Conservation (phyloP, 1,139 yeast genomes). For the Geotrichum reessii region DNA sequence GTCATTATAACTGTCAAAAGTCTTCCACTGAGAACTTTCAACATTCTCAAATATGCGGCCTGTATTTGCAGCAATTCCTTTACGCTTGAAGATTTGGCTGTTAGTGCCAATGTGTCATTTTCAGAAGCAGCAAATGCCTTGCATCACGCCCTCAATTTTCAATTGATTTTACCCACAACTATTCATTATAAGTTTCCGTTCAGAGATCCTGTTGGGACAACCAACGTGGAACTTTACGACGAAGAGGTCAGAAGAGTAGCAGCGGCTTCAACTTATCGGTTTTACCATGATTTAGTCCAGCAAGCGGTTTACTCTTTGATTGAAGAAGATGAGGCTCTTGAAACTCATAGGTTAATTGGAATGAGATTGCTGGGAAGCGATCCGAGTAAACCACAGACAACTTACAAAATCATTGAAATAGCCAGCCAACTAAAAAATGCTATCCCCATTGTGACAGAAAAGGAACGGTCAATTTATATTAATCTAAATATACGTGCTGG, state of each 20-base stretch:
- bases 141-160: conserved; percentile 37
- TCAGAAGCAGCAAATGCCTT: conserved; percentile 35
- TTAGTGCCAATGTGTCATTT: conserved; percentile 39
- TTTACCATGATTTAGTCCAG: conserved; percentile 38
- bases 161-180: conserved; percentile 41
- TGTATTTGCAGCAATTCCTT: conserved; percentile 44
- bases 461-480: conserved; percentile 26
- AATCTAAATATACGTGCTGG: conserved; percentile 30
- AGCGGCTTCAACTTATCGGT: conserved; percentile 36
- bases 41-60: conserved; percentile 43
- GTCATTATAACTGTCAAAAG: conserved; percentile 27
- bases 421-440: conserved; percentile 31
- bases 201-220: conserved; percentile 37
- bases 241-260: conserved; percentile 40
- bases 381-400: conserved; percentile 23
- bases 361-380: conserved; percentile 37
- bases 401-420: conserved; percentile 29
- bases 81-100: conserved; percentile 42
- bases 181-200: conserved; percentile 49
- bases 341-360: conserved; percentile 43
- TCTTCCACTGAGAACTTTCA: conserved; percentile 26
- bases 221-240: conserved; percentile 39
- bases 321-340: conserved; percentile 32
- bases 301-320: conserved; percentile 37
- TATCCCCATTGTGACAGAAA: conserved; percentile 28